Evolutionary conservation across 2,329 filamentous ascomycete genomes (phyloP).

Genomic region (Fusarium brevicatenulatum): DNA sequence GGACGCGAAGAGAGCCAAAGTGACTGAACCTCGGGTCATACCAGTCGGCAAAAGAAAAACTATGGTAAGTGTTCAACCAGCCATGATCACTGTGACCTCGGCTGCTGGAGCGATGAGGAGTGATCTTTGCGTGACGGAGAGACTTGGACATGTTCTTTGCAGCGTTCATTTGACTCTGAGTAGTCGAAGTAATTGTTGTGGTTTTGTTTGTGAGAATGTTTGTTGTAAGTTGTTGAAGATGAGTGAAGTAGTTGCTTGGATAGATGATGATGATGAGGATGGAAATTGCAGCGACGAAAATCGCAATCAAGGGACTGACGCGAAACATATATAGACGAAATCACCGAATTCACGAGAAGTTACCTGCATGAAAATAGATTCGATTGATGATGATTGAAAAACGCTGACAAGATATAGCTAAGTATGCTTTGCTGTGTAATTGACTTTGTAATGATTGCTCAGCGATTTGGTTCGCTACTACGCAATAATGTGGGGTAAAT

Average conservation of each 20-base stretch:
- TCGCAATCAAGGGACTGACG: slow-evolving; percentile 46
- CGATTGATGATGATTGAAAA: slow-evolving; percentile 38
- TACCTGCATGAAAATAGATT: slow-evolving; percentile 22
- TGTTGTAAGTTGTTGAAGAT: slow-evolving; percentile 37
- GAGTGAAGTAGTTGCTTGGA: slow-evolving; percentile 39
- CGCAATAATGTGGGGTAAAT: neutral
- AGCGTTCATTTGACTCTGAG: slow-evolving; percentile 44
- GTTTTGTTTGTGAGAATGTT: slow-evolving; percentile 28
- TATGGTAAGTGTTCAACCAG: slow-evolving; percentile 89
- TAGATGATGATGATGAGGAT: slow-evolving; percentile 50
- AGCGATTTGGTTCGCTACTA: slow-evolving; percentile 34
- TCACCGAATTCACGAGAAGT: slow-evolving; percentile 43
- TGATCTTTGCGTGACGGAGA: slow-evolving; percentile 76
- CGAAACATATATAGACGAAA: slow-evolving; percentile 53
- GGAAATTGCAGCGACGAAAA: slow-evolving; percentile 53
- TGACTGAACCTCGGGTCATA: slow-evolving; percentile 73
- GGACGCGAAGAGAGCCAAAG: slow-evolving; percentile 82
- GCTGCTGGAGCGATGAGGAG: slow-evolving; percentile 74
- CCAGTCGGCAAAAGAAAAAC: slow-evolving; percentile 82
- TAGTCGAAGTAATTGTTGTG: neutral
- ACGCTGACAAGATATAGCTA: slow-evolving; percentile 44
- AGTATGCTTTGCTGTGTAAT: slow-evolving; percentile 6
- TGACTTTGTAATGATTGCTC: slow-evolving; percentile 40
- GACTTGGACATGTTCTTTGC: slow-evolving; percentile 68
- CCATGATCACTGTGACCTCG: slow-evolving; percentile 84